Base-by-base conservation (phyloP, 768 basidiomycete species). In the Boletus reticulatus region DNA sequence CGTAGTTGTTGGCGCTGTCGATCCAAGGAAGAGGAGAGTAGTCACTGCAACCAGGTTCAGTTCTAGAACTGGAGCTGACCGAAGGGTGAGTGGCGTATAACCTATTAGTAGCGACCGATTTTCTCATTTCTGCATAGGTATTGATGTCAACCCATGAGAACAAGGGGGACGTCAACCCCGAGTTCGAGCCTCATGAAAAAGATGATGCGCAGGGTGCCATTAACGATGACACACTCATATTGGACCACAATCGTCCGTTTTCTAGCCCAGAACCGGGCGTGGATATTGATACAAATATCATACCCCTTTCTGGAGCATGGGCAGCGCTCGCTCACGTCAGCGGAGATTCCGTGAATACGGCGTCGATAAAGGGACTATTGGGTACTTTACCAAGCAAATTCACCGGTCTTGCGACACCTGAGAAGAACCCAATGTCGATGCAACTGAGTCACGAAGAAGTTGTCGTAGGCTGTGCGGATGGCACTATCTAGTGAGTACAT, bases 361-460 rank as follows among this genome's bases (percentile, higher is more conserved):
- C 43, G 1, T 39, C 59, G 41, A 73, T 82, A 13, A 83, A 81
- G 61, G 90, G 89, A 7, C 63, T 92, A 0, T 70, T 81, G 41
- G 85, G 90, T 0, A 61, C 73, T 17, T 67, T 90, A 13, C 91
- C 90, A 2, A 63, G 65, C 34, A 90, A 88, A 67, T 94, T 92
- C 62, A 67, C 77, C 19, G 92, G 92, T 3, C 78, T 96, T 42
- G 88, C 91, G 31, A 89, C 84, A 22, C 92, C 94, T 2, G 93
- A 89, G 72, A 92, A 94, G 81, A 94, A 95, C 63, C 94, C 93
- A 9, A 94, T 94, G 93, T 89, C 89, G 58, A 89, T 96, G 86
- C 91, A 92, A 60, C 70, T 95, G 63, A 92, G 88, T 62, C 89
- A 93, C 61, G 92, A 94, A 65, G 91, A 94, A 67, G 88, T 94